Conservation (phyloP, 805 yeast species). For the Wickerhamiella bombiphila region DNA sequence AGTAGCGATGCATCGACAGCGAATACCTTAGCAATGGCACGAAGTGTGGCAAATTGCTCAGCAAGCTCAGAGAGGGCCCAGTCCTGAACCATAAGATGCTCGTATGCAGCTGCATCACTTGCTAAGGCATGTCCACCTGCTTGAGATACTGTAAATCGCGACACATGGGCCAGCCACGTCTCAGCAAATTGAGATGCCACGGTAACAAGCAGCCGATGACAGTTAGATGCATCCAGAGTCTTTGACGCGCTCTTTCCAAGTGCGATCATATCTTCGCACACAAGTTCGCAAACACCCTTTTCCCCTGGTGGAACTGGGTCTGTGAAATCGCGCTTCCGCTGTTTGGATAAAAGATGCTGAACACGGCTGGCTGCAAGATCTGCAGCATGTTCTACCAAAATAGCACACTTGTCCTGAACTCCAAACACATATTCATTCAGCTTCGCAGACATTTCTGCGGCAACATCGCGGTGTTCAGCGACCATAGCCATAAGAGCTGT, state of each 20-base stretch:
- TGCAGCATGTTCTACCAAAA: conserved; percentile 45
- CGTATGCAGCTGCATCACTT: conserved; percentile 68
- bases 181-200: conserved; percentile 46
- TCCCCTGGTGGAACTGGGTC: conserved; percentile 9
- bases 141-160: conserved; percentile 59
- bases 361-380: conserved; percentile 40
- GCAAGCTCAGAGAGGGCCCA: conserved; percentile 51
- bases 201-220: conserved; percentile 35
- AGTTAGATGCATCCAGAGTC: conserved; percentile 33
- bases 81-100: conserved; percentile 41
- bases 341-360: conserved; percentile 39
- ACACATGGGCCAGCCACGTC: conserved; percentile 54
- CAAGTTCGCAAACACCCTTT: conserved; percentile 27
- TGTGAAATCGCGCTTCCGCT: conserved; percentile 57
- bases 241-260: conserved; percentile 28
- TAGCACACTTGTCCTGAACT: conserved; percentile 49
- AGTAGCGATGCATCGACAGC: conserved; percentile 72
- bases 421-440: conserved; percentile 37
- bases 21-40: conserved; percentile 72
- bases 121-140: conserved; percentile 74
- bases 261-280: conserved; percentile 37
- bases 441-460: conserved; percentile 43
- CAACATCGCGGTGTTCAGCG: conserved; percentile 26
- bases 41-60: conserved; percentile 51
- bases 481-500: conserved; percentile 66